phyloP scores from a whole-genome alignment of 768 basidiomycete genomes.

The Suillus subalutaceus region DNA sequence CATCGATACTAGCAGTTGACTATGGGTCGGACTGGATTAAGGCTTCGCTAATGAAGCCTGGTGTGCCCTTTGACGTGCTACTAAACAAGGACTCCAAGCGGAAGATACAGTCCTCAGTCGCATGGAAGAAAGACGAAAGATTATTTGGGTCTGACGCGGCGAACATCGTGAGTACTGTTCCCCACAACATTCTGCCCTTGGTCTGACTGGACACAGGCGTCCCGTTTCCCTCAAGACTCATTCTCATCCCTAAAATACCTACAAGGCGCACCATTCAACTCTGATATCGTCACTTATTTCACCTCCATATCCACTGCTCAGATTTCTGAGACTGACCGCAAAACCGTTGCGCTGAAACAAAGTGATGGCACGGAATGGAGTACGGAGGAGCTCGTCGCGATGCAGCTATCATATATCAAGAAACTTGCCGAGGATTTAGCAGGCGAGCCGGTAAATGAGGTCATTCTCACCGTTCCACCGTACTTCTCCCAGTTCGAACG shows the following conservation, averaged over 20 bases:
- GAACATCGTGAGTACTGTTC: conserved; percentile 66
- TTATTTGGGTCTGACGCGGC: conserved; percentile 89
- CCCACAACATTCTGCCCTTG: neutral
- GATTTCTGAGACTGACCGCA: conserved; percentile 55
- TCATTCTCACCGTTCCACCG: conserved; percentile 87
- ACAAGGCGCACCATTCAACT: conserved; percentile 68
- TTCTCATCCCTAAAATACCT: conserved; percentile 87
- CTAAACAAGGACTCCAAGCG: conserved; percentile 97
- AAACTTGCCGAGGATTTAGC: conserved; percentile 79
- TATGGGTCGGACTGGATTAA: conserved; percentile 99
- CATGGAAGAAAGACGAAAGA: conserved; percentile 90
- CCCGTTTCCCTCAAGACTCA: conserved; percentile 87
- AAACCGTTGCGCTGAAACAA: conserved; percentile 61
- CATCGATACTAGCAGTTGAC: conserved; percentile 92
- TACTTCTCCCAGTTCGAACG: conserved; percentile 91
- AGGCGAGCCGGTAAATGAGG: conserved; percentile 79
- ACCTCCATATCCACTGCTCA: conserved; percentile 57
- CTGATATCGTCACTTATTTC: conserved; percentile 61
- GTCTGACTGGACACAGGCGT: conserved; percentile 57
- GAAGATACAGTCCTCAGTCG: conserved; percentile 88
- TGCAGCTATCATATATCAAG: conserved; percentile 92
- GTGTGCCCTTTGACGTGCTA: conserved; percentile 92
- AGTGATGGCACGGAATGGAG: conserved; percentile 73
- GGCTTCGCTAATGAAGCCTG: conserved; percentile 93
- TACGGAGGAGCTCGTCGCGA: conserved; percentile 89